Conservation (phyloP, 2,329 filamentous ascomycete species). For the Raffaelea deltoideospora region DNA sequence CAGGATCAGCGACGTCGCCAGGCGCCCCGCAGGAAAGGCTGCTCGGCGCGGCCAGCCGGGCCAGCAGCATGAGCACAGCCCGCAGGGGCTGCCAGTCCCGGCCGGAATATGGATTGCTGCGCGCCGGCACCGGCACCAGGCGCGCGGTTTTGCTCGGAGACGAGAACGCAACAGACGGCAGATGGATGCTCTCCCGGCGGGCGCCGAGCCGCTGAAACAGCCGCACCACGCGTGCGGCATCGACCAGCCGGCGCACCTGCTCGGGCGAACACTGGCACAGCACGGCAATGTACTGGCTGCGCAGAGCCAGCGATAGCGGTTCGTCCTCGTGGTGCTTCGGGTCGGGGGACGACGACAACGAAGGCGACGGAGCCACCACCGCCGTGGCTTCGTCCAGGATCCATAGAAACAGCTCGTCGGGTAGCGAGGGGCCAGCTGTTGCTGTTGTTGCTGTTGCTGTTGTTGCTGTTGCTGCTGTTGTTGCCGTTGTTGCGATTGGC, state of each 20-base stretch:
- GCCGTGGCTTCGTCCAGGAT: slow-evolving; percentile 40
- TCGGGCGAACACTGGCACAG: slow-evolving; percentile 22
- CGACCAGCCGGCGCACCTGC: slow-evolving; percentile 25
- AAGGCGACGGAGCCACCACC: too few relatives aligned
- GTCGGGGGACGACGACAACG: too few relatives aligned
- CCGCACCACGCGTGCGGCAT: slow-evolving; percentile 26
- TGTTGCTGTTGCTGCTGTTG: background rate
- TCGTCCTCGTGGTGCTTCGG: slow-evolving; percentile 11
- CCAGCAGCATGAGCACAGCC: slow-evolving; percentile 23
- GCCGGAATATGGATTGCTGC: slow-evolving; percentile 10
- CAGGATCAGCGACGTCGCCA: too few relatives aligned
- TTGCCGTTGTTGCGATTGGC: too few relatives aligned
- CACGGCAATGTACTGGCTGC: slow-evolving; percentile 45
- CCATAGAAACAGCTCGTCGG: slow-evolving; percentile 54
- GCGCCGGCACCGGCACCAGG: slow-evolving; percentile 8
- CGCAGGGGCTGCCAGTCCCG: slow-evolving; percentile 23
- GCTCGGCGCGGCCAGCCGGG: slow-evolving; percentile 22
- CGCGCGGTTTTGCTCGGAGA: background rate
- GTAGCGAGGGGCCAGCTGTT: slow-evolving; percentile 24
- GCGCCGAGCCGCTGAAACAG: slow-evolving; percentile 48
- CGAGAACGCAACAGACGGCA: slow-evolving; percentile 2
- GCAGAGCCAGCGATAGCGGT: too few relatives aligned
- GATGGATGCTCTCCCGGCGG: slow-evolving; percentile 24
- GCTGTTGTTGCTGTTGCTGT: background rate
- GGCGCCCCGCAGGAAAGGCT: slow-evolving; percentile 21